Conservation (phyloP, 495 filamentous ascomycete species). For the Chaetomium cochliodes region DNA sequence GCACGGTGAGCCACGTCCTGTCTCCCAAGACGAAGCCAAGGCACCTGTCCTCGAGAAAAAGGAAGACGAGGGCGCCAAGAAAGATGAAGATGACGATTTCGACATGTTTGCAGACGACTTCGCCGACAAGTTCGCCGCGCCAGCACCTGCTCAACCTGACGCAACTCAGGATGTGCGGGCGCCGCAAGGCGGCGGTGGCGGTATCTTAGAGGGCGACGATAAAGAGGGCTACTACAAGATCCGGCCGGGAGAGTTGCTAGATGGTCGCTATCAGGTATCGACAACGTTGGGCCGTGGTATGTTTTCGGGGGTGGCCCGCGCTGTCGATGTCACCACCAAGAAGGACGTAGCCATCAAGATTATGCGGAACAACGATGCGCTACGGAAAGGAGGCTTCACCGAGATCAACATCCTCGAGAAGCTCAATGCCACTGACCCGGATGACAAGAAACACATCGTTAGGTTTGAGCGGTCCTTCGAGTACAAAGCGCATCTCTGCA, state of each 20-base stretch:
- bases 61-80: conserved; percentile 35
- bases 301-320: conserved; percentile 93
- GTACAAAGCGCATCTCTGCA: conserved; percentile 91
- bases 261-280: conserved; percentile 82
- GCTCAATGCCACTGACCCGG: conserved; percentile 76
- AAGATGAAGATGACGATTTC: conserved; percentile 61
- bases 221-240: conserved; percentile 93
- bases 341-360: conserved; percentile 86
- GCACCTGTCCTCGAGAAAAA: conserved; percentile 28
- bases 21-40: conserved; percentile 23
- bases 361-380: conserved; percentile 89
- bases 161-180: conserved; percentile 34
- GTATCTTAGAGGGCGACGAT: conserved; percentile 92
- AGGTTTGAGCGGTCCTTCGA: conserved; percentile 84
- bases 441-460: conserved; percentile 90
- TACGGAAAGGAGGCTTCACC: conserved; percentile 89
- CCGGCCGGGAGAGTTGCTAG: conserved; percentile 81
- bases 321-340: conserved; percentile 71
- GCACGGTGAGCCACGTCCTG: conserved; percentile 42
- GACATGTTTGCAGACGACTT: conserved; percentile 97
- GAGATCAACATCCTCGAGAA: conserved; percentile 89
- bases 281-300: conserved; percentile 89
- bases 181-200: conserved; percentile 52
- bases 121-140: conserved; percentile 78
- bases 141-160: conserved; percentile 45